phyloP scores from a whole-genome alignment of 305 asterid genomes.

The Solanum hybrid region DNA sequence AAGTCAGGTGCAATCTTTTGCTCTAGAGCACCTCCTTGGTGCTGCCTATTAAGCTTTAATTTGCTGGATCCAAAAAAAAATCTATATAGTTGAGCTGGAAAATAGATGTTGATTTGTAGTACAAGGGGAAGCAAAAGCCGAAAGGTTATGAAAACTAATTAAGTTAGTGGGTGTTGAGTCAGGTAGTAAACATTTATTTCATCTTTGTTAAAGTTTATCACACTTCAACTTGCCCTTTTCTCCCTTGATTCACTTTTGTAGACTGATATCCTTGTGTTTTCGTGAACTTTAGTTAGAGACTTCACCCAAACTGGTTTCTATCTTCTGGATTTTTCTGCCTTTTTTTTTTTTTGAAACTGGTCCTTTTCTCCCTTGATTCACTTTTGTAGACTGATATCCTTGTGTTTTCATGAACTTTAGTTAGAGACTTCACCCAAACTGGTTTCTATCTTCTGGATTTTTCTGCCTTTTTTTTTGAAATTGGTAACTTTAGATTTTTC shows the following conservation, averaged over 20 bases:
- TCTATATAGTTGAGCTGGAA: background rate
- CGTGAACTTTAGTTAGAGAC: background rate
- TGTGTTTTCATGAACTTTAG: background rate
- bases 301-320: background rate
- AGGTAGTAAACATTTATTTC: background rate
- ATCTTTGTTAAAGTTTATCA: background rate
- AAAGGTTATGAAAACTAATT: background rate
- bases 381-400: background rate
- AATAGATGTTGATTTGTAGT: background rate
- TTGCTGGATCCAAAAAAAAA: background rate
- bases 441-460: background rate
- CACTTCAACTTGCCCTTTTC: background rate
- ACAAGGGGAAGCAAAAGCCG: background rate
- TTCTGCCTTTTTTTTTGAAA: background rate
- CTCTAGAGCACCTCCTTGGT: background rate
- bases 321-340: background rate
- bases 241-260: background rate
- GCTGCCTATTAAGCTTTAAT: background rate
- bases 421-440: background rate
- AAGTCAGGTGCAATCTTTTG: background rate
- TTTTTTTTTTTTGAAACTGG: background rate
- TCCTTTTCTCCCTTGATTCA: background rate
- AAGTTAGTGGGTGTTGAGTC: background rate
- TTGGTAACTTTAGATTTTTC: background rate
- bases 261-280: background rate